Conservation (phyloP, 495 filamentous ascomycete genomes). For the Usnea hakonensis region DNA sequence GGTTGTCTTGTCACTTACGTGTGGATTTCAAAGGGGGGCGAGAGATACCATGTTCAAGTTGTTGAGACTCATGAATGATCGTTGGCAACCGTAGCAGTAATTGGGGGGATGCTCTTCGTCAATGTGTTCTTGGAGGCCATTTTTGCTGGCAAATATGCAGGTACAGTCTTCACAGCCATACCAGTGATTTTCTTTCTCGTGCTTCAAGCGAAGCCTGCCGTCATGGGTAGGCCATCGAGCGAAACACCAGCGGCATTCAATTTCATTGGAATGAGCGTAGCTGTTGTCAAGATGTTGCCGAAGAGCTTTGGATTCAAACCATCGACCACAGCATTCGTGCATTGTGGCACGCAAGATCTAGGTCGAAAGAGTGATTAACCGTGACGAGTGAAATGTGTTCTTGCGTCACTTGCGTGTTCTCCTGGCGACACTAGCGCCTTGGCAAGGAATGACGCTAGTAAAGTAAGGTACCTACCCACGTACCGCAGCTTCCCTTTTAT, state of each 20-base stretch:
- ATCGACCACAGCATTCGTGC: constrained; percentile 20
- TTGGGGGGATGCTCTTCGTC: constrained; percentile 14
- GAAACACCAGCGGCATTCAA: constrained; percentile 20
- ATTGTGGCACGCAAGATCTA: too few relatives aligned
- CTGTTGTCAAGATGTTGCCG: constrained; percentile 24
- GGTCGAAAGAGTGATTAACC: too few relatives aligned
- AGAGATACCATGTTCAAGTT: constrained; percentile 23
- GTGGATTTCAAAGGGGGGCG: neutral
- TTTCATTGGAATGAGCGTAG: constrained; percentile 13
- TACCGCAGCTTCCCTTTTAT: too few relatives aligned
- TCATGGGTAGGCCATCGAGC: constrained; percentile 19
- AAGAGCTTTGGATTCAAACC: constrained; percentile 14
- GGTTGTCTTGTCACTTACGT: neutral
- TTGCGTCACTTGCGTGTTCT: too few relatives aligned
- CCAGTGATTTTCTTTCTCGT: constrained; percentile 14
- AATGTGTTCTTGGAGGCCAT: constrained; percentile 20
- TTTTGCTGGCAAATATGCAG: constrained; percentile 11
- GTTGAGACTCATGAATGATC: constrained; percentile 21
- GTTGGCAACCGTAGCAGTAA: constrained; percentile 26
- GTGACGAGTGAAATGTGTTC: too few relatives aligned
- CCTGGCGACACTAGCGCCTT: too few relatives aligned
- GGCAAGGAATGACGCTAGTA: too few relatives aligned
- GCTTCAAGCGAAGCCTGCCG: constrained; percentile 15
- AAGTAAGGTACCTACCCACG: too few relatives aligned
- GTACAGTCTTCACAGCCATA: constrained; percentile 20